phyloP scores from a whole-genome alignment of 345 rosid species.

The Alliaria petiolata region DNA sequence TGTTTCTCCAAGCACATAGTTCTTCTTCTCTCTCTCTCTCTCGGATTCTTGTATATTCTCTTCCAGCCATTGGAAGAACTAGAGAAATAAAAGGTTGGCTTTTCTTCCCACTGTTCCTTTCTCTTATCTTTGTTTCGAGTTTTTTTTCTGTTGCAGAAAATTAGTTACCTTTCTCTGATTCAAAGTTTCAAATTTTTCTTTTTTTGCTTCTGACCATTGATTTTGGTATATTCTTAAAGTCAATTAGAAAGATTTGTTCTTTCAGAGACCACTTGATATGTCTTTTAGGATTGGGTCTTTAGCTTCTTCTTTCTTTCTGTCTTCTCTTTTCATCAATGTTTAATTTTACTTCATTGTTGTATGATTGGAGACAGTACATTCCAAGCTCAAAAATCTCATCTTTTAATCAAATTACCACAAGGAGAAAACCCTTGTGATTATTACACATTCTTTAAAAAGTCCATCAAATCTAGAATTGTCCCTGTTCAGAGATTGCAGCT shows the following conservation, averaged over 20 bases:
- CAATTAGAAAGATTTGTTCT: slow-evolving; percentile 16
- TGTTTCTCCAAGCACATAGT: background rate
- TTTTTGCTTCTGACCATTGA: background rate
- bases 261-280: slow-evolving; percentile 30
- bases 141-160: background rate
- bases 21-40: slow-evolving; percentile 8
- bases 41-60: slow-evolving; percentile 10
- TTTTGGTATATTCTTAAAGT: slow-evolving; percentile 8
- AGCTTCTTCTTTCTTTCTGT: slow-evolving; percentile 16
- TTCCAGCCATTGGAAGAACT: slow-evolving; percentile 1
- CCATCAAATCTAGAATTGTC: no score
- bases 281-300: slow-evolving; percentile 37
- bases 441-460: no score
- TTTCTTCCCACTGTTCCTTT: slow-evolving; percentile 8
- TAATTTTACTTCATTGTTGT: slow-evolving; percentile 15
- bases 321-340: slow-evolving; percentile 22
- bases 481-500: background rate
- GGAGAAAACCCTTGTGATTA: no score
- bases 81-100: slow-evolving; percentile 16
- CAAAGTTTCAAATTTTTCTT: no score
- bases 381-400: background rate
- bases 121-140: slow-evolving; percentile 5
- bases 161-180: no score
- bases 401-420: no score
- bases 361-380: background rate